These are phyloP conservation scores for Clonostachys rhizophaga DNA, from an alignment of 2,329 filamentous ascomycete genomes.

Conservation along the genomic window DNA sequence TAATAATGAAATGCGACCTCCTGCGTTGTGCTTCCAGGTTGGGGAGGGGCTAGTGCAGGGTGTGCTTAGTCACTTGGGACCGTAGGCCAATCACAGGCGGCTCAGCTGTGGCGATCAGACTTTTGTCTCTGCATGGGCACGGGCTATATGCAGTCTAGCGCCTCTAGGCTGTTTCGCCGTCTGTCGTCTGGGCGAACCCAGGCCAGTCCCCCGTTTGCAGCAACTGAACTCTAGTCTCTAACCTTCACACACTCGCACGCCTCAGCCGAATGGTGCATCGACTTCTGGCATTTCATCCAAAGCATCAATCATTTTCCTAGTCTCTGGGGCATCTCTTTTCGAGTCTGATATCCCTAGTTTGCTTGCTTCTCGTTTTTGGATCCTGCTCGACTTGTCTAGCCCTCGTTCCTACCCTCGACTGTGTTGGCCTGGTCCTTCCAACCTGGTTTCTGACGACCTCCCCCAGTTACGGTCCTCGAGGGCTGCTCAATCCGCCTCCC, in stretches of 20 bases:
- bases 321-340: slow-evolving; percentile 6
- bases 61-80: background rate
- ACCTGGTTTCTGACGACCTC: too few species aligned
- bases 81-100: slow-evolving; percentile 21
- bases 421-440: too few species aligned
- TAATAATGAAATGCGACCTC: too few species aligned
- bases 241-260: slow-evolving; percentile 3
- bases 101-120: slow-evolving; percentile 21
- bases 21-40: too few species aligned
- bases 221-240: slow-evolving; percentile 1
- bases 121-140: slow-evolving; percentile 11
- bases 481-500: too few species aligned
- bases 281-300: background rate
- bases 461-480: too few species aligned
- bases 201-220: slow-evolving; percentile 9
- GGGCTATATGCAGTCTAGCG: too few species aligned
- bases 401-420: too few species aligned
- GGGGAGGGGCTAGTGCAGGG: too few species aligned
- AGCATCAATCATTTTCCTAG: background rate
- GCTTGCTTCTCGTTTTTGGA: too few species aligned
- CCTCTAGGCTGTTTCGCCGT: too few species aligned
- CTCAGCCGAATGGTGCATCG: slow-evolving; percentile 2
- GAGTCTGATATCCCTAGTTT: background rate
- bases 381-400: too few species aligned
- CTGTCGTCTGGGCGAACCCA: background rate